Percentiles rank a stretch among this genome's conserved stretches.
These are phyloP conservation scores for Leucosporidium scottii DNA, from an alignment of 768 basidiomycete species.

Conservation along the genomic window DNA sequence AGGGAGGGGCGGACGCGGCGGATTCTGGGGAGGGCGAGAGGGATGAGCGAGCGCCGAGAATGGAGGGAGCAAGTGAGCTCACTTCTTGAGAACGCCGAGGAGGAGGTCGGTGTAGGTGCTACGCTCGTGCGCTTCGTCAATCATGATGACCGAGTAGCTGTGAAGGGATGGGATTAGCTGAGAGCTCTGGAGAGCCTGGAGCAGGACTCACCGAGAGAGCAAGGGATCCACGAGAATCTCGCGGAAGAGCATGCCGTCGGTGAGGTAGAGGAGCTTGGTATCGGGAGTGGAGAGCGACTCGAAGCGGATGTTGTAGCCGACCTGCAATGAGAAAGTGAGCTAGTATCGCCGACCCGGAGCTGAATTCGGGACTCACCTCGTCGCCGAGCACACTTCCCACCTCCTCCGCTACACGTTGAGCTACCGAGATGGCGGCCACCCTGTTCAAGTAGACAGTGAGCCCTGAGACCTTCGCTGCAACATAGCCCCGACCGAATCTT, in stretches of 20 bases:
- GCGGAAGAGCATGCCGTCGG: slow-evolving; percentile 90
- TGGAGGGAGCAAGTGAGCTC: slow-evolving; percentile 19
- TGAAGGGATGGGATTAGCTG: slow-evolving; percentile 47
- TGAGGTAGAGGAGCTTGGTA: slow-evolving; percentile 90
- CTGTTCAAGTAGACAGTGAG: slow-evolving; percentile 46
- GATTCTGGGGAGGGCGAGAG: slow-evolving; percentile 54
- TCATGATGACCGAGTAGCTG: slow-evolving; percentile 94
- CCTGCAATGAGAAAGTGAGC: too few species aligned
- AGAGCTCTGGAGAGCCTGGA: background rate
- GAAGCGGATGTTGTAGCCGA: slow-evolving; percentile 95
- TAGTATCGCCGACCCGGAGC: background rate
- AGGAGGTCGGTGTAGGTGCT: slow-evolving; percentile 92
- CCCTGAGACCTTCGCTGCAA: too few species aligned
- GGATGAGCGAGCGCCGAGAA: slow-evolving; percentile 13
- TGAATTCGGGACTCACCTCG: slow-evolving; percentile 52
- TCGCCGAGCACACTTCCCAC: slow-evolving; percentile 81
- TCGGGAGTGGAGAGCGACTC: slow-evolving; percentile 84
- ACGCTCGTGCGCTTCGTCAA: slow-evolving; percentile 96
- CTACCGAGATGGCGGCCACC: slow-evolving; percentile 92
- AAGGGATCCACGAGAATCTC: slow-evolving; percentile 78
- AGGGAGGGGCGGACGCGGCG: slow-evolving; percentile 82
- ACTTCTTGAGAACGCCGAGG: slow-evolving; percentile 91
- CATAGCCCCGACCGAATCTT: background rate
- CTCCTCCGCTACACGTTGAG: slow-evolving; percentile 82
- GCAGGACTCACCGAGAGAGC: slow-evolving; percentile 59